phyloP scores from a whole-genome alignment of 179 eudicot genomes.

The Silene vulgaris region DNA sequence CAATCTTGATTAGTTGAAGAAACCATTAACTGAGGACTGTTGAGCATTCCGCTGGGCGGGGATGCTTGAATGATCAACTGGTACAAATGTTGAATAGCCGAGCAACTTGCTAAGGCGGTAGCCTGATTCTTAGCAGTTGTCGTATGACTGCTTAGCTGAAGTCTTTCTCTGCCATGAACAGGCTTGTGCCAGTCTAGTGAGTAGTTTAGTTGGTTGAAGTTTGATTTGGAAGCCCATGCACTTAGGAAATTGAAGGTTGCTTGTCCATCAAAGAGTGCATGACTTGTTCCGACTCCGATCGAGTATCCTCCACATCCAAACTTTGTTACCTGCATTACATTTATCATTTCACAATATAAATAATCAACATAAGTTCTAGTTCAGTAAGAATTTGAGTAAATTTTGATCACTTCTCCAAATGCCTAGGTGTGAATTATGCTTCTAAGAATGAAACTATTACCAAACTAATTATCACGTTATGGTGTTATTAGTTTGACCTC shows the following conservation, averaged over 20 bases:
- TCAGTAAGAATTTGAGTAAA: too few species aligned
- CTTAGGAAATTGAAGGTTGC: slow-evolving; percentile 33
- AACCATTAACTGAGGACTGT: slow-evolving; percentile 25
- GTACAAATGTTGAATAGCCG: slow-evolving; percentile 29
- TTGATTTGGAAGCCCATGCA: slow-evolving; percentile 34
- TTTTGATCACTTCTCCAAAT: too few species aligned
- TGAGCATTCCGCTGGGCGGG: slow-evolving; percentile 4
- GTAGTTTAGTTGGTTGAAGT: not conserved
- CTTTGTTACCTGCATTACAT: slow-evolving; percentile 30
- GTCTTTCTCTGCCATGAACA: slow-evolving; percentile 22
- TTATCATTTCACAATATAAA: not conserved
- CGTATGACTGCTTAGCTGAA: not conserved
- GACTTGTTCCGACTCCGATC: slow-evolving; percentile 41
- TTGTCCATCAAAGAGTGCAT: slow-evolving; percentile 39
- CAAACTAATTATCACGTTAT: too few species aligned
- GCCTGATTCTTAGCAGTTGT: slow-evolving; percentile 13
- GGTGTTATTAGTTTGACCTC: too few species aligned
- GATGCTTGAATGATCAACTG: slow-evolving; percentile 29
- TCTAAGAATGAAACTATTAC: too few species aligned
- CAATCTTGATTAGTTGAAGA: slow-evolving; percentile 21
- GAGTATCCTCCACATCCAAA: slow-evolving; percentile 46
- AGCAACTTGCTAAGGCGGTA: slow-evolving; percentile 15
- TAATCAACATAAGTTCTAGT: too few species aligned
- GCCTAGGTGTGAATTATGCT: too few species aligned
- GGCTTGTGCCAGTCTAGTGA: slow-evolving; percentile 26